Conservation (phyloP, 495 filamentous ascomycete genomes). For the Oleoguttula mirabilis region DNA sequence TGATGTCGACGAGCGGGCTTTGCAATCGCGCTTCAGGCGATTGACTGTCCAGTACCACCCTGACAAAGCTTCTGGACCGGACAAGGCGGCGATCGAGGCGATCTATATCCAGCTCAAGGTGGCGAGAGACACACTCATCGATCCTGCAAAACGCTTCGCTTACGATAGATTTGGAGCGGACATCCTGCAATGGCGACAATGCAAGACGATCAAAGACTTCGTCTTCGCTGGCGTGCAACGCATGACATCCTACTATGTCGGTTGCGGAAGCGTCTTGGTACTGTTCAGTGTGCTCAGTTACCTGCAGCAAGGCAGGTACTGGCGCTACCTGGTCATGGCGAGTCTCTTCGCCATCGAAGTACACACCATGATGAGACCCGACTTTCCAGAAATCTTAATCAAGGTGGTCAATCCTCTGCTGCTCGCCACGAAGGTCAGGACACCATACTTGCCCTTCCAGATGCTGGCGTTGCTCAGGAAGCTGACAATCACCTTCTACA, state of each 20-base stretch:
- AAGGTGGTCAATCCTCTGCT: slow-evolving; percentile 53
- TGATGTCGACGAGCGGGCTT: slow-evolving; percentile 54
- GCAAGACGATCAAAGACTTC: slow-evolving; percentile 61
- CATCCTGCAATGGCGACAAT: slow-evolving; percentile 49
- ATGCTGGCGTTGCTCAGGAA: slow-evolving; percentile 65
- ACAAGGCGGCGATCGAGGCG: slow-evolving; percentile 34
- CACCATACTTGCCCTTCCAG: slow-evolving; percentile 80
- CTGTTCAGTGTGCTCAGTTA: slow-evolving; percentile 65
- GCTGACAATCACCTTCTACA: slow-evolving; percentile 65
- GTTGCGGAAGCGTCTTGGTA: slow-evolving; percentile 49
- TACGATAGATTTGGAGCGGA: slow-evolving; percentile 87
- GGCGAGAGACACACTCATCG: slow-evolving; percentile 69
- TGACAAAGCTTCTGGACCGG: slow-evolving; percentile 52
- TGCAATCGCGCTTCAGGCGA: slow-evolving; percentile 77
- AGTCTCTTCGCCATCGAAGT: slow-evolving; percentile 61
- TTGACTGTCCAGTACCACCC: slow-evolving; percentile 80
- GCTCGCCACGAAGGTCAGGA: slow-evolving; percentile 36
- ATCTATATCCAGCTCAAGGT: slow-evolving; percentile 73
- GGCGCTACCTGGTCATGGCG: slow-evolving; percentile 73
- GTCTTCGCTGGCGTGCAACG: slow-evolving; percentile 50
- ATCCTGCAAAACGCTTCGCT: slow-evolving; percentile 72
- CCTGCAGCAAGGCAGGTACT: slow-evolving; percentile 74
- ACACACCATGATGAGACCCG: slow-evolving; percentile 56
- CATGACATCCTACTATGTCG: slow-evolving; percentile 52
- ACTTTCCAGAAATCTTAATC: slow-evolving; percentile 42